A percentile compares a stretch with the other conserved stretches of the same genome.
Evolutionary conservation across 164 flowering plant genomes (phyloP).

Genomic region (Cinnamomum chago): DNA sequence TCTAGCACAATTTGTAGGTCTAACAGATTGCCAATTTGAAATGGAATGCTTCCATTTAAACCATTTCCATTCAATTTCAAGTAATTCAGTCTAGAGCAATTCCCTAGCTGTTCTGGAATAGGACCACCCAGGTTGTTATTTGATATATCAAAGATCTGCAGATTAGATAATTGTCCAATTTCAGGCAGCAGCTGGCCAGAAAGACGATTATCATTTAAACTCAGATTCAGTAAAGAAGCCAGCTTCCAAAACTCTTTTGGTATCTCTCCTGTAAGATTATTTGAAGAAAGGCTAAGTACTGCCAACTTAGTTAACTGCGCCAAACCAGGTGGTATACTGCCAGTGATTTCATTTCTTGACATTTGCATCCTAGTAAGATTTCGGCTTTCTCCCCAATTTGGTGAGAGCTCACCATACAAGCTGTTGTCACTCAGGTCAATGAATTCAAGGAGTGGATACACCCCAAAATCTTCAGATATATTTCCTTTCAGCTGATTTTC

Average conservation of each 20-base stretch:
- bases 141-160: slow-evolving; percentile 3
- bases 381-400: not conserved
- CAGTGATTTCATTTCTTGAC: not conserved
- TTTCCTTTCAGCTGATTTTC: slow-evolving; percentile 18
- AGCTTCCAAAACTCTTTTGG: not conserved
- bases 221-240: not conserved
- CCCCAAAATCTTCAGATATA: slow-evolving; percentile 16
- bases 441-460: slow-evolving; percentile 13
- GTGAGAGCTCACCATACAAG: slow-evolving; percentile 6
- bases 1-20: slow-evolving; percentile 1
- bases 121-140: not conserved
- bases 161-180: not conserved
- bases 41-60: slow-evolving; percentile 8
- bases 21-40: slow-evolving; percentile 5
- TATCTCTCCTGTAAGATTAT: slow-evolving; percentile 5
- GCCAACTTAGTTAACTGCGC: not conserved
- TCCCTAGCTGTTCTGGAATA: not conserved
- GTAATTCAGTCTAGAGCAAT: not conserved
- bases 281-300: slow-evolving; percentile 5
- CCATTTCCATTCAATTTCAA: slow-evolving; percentile 1
- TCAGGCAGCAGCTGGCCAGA: slow-evolving; percentile 1
- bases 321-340: not conserved
- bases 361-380: not conserved
- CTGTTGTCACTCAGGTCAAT: not conserved
- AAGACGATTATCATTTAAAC: not conserved